Evolutionary conservation across 2,329 filamentous ascomycete species (phyloP), one percentile per base, ranked within the genome.

Genomic region (Huntiella abstrusa): DNA sequence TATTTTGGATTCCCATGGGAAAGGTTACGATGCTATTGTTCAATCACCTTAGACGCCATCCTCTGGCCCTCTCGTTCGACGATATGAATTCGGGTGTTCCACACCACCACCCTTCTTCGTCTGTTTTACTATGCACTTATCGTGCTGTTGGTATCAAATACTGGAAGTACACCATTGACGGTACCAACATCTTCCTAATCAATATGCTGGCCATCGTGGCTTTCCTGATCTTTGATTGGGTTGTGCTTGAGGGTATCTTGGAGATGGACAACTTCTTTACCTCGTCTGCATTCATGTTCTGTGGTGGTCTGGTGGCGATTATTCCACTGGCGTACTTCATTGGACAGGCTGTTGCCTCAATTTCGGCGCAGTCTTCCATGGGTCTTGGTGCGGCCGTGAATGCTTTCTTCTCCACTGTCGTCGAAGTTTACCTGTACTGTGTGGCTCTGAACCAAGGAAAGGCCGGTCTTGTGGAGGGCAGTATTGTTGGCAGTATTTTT

Each of bases 141-240:
- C 82, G 92, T 49, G 91, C 91, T 38, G 88, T 92, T 10, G 91
- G 91, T 10, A 70, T 77, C 54, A 88, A 88, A 61, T 98, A 98
- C 67, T 98, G 92, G 88, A 98, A 98, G 64, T 98, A 98, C 64
- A 98, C 91, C 3, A 71, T 98, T 49, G 91, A 98, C 58, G 92
- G 91, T 47, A 98, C 91, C 51, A 98, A 98, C 63, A 93, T 98
- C 58, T 96, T 98, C 64, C 75, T 98, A 53, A 95, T 98, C 68
- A 98, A 98, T 60, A 73, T 98, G 48, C 84, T 96, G 65, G 81
- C 77, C 10, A 75, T 98, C 13, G 91, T 98, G n/a, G 66, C 83
- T 17, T 95, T 98, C 58, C 83, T 88, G 56, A 92, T 98, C 52
- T 75, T 93, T 53, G 91, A 98, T 66, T 96, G 88, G 70, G 77